Base-by-base conservation (phyloP, 2,329 filamentous ascomycete species). In the Truncatella angustata region DNA sequence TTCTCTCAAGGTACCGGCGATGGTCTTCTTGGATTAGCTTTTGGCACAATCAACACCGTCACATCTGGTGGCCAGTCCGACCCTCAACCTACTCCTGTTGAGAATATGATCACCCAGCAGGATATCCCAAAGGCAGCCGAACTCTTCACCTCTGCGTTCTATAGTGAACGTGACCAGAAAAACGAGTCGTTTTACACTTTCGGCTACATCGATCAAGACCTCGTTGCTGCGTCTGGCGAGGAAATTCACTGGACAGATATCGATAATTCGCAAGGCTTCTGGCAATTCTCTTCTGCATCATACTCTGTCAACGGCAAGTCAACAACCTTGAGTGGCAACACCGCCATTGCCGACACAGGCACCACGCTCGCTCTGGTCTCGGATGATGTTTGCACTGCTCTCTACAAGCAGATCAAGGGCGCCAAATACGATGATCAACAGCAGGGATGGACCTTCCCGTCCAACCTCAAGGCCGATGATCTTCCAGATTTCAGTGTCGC, bases 261-360 rank as follows among this genome's bases (percentile, higher is more conserved):
- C 45, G 82, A 90, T 68, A 83, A 79, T 52, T 79, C 75, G 1
- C 68, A 82, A 51, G 87, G 87, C 20, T 88, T 88, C 72, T 91
- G 86, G 87, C 72, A 79, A 66, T 82, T 90, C 63, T 63, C 74
- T 5, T 87, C 84, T 1, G 69, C 75, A 6, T 80, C 78, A 0
- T 77, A 77, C 20, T 76, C 74, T 0, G 72, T 90, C 56, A 82
- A 82, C 58, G 84, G 81, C 52, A 73, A 79, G 54, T 72, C 70
- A 1, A 67, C 85, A 24, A 45, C 68, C 1, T 73, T 78, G 9
- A 63, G 70, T 3, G 75, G 74, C 44, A 89, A 89, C 68, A 84
- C 73, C 26, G 85, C 86, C 43, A 88, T 90, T 58, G 82, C 80
- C 30, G 87, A 90, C 65, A 90, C 87, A 0, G 87, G 86, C 51